Evolutionary conservation across 495 filamentous ascomycete species (phyloP).

Genomic region (Usnea hakonensis): DNA sequence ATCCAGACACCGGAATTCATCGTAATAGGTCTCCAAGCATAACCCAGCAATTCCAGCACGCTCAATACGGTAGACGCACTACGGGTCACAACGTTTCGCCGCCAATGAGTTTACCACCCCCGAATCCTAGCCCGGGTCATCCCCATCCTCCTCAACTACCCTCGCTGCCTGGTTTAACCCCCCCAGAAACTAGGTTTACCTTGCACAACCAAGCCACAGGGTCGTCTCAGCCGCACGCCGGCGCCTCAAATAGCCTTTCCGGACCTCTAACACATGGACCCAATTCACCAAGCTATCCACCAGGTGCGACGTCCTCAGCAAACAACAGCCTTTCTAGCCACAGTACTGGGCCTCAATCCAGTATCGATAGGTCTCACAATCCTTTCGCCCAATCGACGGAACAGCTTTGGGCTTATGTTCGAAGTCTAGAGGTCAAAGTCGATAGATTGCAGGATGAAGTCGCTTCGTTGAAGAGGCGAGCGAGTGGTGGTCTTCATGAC

Average conservation of each 20-base stretch:
- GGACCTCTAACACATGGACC: conserved; percentile 13
- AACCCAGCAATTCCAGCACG: conserved; percentile 58
- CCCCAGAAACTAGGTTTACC: conserved; percentile 40
- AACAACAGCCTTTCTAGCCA: conserved; percentile 33
- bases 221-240: conserved; percentile 16
- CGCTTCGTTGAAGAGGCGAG: conserved; percentile 17
- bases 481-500: conserved; percentile 1
- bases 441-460: conserved; percentile 25
- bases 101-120: conserved; percentile 29
- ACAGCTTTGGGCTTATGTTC: conserved; percentile 42
- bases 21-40: conserved; percentile 64
- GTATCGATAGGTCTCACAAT: conserved; percentile 19
- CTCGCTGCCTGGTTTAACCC: conserved; percentile 42
- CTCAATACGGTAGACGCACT: conserved; percentile 51
- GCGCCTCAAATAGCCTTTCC: conserved; percentile 9
- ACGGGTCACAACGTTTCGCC: conserved; percentile 33
- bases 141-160: conserved; percentile 44
- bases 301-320: conserved; percentile 33
- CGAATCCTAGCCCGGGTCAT: conserved; percentile 18
- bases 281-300: conserved; percentile 22
- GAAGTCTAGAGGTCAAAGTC: conserved; percentile 24
- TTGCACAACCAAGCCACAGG: conserved; percentile 30
- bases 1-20: conserved; percentile 40
- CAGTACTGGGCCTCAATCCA: conserved; percentile 22
- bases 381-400: conserved; percentile 30